A percentile compares a stretch with the other conserved stretches of the same genome.
Conservation (phyloP, 2,329 filamentous ascomycete genomes). For the Sclerotiophoma versabilis region DNA sequence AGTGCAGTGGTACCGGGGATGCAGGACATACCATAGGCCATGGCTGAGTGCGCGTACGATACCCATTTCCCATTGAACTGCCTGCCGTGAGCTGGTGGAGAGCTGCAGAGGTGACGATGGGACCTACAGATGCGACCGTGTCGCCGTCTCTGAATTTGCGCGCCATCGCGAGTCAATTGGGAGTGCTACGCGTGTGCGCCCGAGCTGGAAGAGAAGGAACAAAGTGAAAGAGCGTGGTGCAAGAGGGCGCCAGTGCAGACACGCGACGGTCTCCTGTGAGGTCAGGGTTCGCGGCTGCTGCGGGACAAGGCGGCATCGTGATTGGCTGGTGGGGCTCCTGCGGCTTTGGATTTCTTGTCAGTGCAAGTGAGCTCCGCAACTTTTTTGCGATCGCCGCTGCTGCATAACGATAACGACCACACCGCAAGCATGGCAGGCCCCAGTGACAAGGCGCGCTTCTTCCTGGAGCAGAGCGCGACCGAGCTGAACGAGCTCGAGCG, state of each 20-base stretch:
- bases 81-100: slow-evolving; percentile 39
- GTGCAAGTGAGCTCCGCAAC: slow-evolving; percentile 21
- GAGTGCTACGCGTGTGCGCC: background rate
- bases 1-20: background rate
- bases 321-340: slow-evolving; percentile 21
- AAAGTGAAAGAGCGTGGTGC: slow-evolving; percentile 39
- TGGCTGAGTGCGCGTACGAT: slow-evolving; percentile 82
- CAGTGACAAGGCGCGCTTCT: slow-evolving; percentile 93
- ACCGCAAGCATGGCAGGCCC: slow-evolving; percentile 73
- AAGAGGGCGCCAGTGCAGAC: slow-evolving; percentile 9
- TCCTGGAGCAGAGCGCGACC: slow-evolving; percentile 88
- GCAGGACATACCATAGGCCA: slow-evolving; percentile 72
- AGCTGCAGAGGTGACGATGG: slow-evolving; percentile 32
- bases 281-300: slow-evolving; percentile 26
- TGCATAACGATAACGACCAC: slow-evolving; percentile 12
- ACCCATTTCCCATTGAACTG: slow-evolving; percentile 88
- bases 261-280: slow-evolving; percentile 36
- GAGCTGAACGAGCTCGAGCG: slow-evolving; percentile 91
- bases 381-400: slow-evolving; percentile 30
- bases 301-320: slow-evolving; percentile 32
- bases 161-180: slow-evolving; percentile 55
- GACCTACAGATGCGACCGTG: slow-evolving; percentile 63
- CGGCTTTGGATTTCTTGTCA: slow-evolving; percentile 7
- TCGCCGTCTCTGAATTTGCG: slow-evolving; percentile 69
- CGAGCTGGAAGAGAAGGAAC: slow-evolving; percentile 23